Conservation (phyloP, 2,329 filamentous ascomycete species). For the Calonectria pseudoreteaudii region DNA sequence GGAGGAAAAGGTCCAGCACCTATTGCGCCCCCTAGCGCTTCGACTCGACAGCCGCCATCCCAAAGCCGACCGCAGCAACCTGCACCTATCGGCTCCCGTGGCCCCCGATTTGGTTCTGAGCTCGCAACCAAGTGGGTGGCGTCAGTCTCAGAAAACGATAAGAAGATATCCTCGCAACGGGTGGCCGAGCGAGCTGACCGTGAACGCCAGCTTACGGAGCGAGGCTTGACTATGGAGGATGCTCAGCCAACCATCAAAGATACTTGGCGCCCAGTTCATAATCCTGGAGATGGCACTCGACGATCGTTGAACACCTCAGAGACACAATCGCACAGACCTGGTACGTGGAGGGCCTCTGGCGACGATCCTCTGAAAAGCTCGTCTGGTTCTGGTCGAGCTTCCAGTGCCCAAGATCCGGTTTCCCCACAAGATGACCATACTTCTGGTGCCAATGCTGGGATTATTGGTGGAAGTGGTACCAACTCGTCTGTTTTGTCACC, state of each 20-base stretch:
- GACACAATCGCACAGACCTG: constrained; percentile 42
- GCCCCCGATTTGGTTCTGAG: constrained; percentile 47
- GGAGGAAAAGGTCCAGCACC: constrained; percentile 58
- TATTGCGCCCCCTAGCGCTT: constrained; percentile 52
- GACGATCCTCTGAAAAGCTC: constrained; percentile 36
- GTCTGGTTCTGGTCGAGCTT: not conserved
- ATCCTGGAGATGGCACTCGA: constrained; percentile 52
- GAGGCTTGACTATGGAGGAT: constrained; percentile 58
- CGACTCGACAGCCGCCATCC: constrained; percentile 36
- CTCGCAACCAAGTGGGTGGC: constrained; percentile 57
- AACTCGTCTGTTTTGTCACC: constrained; percentile 41
- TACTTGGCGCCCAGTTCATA: constrained; percentile 62
- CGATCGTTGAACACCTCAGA: constrained; percentile 42
- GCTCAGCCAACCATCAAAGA: constrained; percentile 63
- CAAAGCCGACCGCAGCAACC: constrained; percentile 46
- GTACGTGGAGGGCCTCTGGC: constrained; percentile 47
- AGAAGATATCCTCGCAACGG: constrained; percentile 54
- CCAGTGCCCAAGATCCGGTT: not conserved
- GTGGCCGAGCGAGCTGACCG: constrained; percentile 54
- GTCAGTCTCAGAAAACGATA: constrained; percentile 60
- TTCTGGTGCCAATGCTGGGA: constrained; percentile 39
- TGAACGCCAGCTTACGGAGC: constrained; percentile 58
- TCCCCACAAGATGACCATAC: constrained; percentile 38
- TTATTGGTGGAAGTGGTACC: constrained; percentile 42
- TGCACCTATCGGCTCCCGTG: constrained; percentile 48